Conservation (phyloP, 2,329 filamentous ascomycete genomes). For the Lithohypha guttulata region DNA sequence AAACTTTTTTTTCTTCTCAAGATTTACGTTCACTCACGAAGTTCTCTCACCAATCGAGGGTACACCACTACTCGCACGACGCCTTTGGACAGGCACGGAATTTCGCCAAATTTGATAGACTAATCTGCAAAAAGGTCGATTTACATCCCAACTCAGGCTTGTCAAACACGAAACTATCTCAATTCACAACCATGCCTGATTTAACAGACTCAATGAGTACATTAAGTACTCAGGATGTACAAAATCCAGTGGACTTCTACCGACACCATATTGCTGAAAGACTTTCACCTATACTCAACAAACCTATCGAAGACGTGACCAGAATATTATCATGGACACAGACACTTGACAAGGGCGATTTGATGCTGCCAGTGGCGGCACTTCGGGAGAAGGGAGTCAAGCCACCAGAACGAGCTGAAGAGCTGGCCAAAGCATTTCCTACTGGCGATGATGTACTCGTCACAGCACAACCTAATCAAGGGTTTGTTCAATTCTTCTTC, state of each 20-base stretch:
- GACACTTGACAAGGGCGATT: conserved; percentile 37
- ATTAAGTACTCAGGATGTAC: conserved; percentile 27
- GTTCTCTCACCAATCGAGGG: too few species aligned
- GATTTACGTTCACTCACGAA: neutral
- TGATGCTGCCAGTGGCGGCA: conserved; percentile 33
- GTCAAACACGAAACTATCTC: too few species aligned
- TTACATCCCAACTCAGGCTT: too few species aligned
- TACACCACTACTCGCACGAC: too few species aligned
- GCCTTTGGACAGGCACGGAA: too few species aligned
- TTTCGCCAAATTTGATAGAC: conserved; percentile 9
- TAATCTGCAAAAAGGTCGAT: too few species aligned
- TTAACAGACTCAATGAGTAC: conserved; percentile 27
- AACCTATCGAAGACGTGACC: conserved; percentile 32
- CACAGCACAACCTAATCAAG: conserved; percentile 34
- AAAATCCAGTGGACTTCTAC: conserved; percentile 39
- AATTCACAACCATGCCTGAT: conserved; percentile 10
- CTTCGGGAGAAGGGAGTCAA: conserved; percentile 47
- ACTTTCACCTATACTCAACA: conserved; percentile 28
- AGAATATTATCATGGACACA: conserved; percentile 34
- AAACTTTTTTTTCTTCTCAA: neutral
- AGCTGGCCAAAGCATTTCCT: conserved; percentile 47
- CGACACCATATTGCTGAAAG: conserved; percentile 36
- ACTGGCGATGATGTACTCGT: conserved; percentile 42
- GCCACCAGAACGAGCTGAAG: conserved; percentile 44
- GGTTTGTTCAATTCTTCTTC: conserved; percentile 58